Evolutionary conservation across 768 basidiomycete species (phyloP), one percentile per base, ranked within the genome.

Genomic region (Macrolepiota dolichaula): DNA sequence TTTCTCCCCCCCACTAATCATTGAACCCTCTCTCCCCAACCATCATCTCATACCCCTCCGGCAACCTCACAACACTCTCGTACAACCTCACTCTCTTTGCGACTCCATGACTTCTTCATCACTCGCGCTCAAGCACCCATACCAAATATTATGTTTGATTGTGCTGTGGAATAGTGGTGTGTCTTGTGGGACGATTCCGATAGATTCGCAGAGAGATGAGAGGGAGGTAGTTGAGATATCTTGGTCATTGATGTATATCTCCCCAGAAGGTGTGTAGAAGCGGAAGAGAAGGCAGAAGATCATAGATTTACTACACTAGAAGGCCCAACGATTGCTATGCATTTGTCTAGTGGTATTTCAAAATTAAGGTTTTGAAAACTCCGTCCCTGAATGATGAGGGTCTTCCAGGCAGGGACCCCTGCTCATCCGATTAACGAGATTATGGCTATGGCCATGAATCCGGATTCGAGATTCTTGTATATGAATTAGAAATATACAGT

Each of bases 1-100:
- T 74, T 99, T 99, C 81, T 99, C 97, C 1, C 97, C 97, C 0
- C 97, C 97, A 38, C 93, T 96, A 51, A 99, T 93, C 97, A 99
- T 99, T 70, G n/a, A 98, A 72, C 4, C 97, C 97, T 40, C 97
- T 77, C 75, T 99, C 97, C 0, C 97, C 97, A 24, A 99, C 97
- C 68, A 89, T 89, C 1, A 97, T 98, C 42, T 75, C 68, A 72
- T 97, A 99, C 59, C 88, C 87, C 4, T 95, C 92, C 0, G 96
- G 95, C 36, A 99, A 75, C 37, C 83, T 79, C 76, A 82, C 76
- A 59, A 99, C 84, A 2, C 92, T 87, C 15, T 88, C 77, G 66
- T 94, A 88, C 22, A 98, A 90, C 66, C 92, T 93, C 40, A 97
- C 97, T 74, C 90, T 89, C 70, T 77, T 79, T 59, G 94, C 88